These are phyloP conservation scores for Leccinum barrowsii DNA, from an alignment of 768 basidiomycete genomes.

Conservation along the genomic window DNA sequence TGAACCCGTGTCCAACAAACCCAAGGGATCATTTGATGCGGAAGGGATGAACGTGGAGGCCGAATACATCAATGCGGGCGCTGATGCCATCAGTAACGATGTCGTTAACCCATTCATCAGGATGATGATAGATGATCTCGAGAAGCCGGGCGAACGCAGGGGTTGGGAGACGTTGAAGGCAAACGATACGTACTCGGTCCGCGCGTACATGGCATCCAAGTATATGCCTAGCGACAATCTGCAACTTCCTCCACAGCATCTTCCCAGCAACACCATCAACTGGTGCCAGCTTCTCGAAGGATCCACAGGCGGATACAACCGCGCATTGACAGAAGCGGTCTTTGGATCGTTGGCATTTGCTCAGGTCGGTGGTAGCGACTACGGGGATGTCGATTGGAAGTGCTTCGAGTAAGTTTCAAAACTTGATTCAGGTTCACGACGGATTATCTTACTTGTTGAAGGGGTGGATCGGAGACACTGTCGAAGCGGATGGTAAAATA, in stretches of 20 bases:
- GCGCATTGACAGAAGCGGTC: constrained; percentile 33
- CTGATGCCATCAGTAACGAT: constrained; percentile 16
- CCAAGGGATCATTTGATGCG: constrained; percentile 7
- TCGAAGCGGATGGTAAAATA: constrained; percentile 24
- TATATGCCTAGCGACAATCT: constrained; percentile 22
- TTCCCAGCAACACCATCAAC: constrained; percentile 25
- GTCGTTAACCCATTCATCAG: constrained; percentile 20
- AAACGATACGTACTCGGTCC: constrained; percentile 30
- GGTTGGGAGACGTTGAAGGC: constrained; percentile 28
- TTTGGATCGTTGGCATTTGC: constrained; percentile 29
- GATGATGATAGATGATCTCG: constrained; percentile 19
- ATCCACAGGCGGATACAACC: constrained; percentile 33
- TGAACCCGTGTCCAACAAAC: not conserved
- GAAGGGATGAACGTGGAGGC: constrained; percentile 2
- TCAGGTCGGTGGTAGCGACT: not conserved
- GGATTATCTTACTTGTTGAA: not conserved
- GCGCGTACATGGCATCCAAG: constrained; percentile 22
- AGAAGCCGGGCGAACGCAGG: not conserved
- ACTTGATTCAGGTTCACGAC: not conserved
- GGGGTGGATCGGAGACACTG: constrained; percentile 25
- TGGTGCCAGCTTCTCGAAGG: constrained; percentile 32
- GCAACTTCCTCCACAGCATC: constrained; percentile 15
- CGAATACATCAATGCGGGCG: constrained; percentile 14
- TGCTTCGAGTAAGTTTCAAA: constrained; percentile 29
- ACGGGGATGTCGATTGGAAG: constrained; percentile 21